These are phyloP conservation scores for Turnera subulata DNA, from an alignment of 345 rosid species.

Conservation along the genomic window DNA sequence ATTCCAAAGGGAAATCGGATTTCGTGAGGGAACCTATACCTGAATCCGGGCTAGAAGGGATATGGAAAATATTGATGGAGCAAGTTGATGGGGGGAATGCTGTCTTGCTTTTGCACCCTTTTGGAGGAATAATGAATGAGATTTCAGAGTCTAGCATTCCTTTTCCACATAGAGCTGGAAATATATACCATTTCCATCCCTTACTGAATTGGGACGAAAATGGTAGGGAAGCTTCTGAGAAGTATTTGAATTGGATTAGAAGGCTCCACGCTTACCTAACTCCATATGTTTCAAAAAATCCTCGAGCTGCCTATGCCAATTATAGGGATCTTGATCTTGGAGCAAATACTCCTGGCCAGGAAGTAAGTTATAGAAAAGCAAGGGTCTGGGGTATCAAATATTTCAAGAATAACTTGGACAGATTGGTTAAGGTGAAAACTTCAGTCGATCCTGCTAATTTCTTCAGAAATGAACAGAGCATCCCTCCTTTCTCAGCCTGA, in stretches of 20 bases:
- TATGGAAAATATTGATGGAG: slow-evolving; percentile 33
- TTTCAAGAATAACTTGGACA: slow-evolving; percentile 37
- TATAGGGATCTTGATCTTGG: slow-evolving; percentile 74
- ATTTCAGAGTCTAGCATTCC: slow-evolving; percentile 36
- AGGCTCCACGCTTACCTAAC: slow-evolving; percentile 36
- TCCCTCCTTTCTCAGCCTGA: no score
- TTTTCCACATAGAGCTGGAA: slow-evolving; percentile 53
- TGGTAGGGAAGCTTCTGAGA: slow-evolving; percentile 6
- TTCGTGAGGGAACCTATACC: slow-evolving; percentile 34
- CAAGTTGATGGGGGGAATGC: not conserved
- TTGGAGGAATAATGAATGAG: slow-evolving; percentile 63
- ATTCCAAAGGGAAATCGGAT: slow-evolving; percentile 40
- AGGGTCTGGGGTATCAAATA: slow-evolving; percentile 43
- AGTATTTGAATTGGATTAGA: slow-evolving; percentile 31
- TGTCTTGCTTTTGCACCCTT: slow-evolving; percentile 31
- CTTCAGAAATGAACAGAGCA: no score
- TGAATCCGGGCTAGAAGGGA: slow-evolving; percentile 16
- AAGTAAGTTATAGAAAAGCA: slow-evolving; percentile 41
- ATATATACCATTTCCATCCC: slow-evolving; percentile 40
- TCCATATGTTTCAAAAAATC: slow-evolving; percentile 55
- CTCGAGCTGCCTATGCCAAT: slow-evolving; percentile 52
- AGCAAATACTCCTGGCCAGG: slow-evolving; percentile 18
- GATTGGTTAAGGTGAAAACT: not conserved
- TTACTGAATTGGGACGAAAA: slow-evolving; percentile 30
- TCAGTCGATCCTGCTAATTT: no score